Evolutionary conservation across 2,329 filamentous ascomycete genomes (phyloP).

Genomic region (Chalara sp.): DNA sequence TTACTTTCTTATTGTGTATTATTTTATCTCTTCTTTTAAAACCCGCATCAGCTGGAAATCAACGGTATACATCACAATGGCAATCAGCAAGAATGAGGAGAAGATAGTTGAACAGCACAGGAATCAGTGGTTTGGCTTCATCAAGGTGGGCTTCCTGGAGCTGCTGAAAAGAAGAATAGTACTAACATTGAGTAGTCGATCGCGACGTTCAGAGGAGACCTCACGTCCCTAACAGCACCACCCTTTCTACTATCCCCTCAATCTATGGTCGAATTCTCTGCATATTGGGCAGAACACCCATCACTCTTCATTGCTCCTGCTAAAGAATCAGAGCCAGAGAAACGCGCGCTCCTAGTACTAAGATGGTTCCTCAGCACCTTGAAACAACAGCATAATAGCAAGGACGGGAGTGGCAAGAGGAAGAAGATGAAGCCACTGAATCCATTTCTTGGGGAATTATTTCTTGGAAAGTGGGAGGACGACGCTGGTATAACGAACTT

Average conservation of each 20-base stretch:
- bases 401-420: conserved; percentile 59
- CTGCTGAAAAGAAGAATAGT: not conserved
- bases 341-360: conserved; percentile 8
- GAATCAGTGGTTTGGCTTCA: conserved; percentile 24
- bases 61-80: not conserved
- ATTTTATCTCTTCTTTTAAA: not conserved
- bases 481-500: conserved; percentile 74
- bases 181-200: conserved; percentile 46
- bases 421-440: conserved; percentile 97
- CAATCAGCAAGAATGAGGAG: conserved; percentile 5
- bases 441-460: conserved; percentile 90
- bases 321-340: conserved; percentile 64
- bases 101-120: conserved; percentile 19
- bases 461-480: conserved; percentile 84
- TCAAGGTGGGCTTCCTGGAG: conserved; percentile 16
- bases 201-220: conserved; percentile 75
- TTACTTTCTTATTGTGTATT: not conserved
- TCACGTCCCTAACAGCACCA: conserved; percentile 72
- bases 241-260: conserved; percentile 78
- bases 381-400: conserved; percentile 69
- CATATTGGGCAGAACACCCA: conserved; percentile 78
- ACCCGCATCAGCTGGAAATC: not conserved
- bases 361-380: conserved; percentile 91
- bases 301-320: conserved; percentile 75
- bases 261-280: conserved; percentile 72